A percentile compares a stretch with the other conserved stretches of the same genome.
Conservation (phyloP, 1,284 basidiomycete species). For the Tremellales sp. region DNA sequence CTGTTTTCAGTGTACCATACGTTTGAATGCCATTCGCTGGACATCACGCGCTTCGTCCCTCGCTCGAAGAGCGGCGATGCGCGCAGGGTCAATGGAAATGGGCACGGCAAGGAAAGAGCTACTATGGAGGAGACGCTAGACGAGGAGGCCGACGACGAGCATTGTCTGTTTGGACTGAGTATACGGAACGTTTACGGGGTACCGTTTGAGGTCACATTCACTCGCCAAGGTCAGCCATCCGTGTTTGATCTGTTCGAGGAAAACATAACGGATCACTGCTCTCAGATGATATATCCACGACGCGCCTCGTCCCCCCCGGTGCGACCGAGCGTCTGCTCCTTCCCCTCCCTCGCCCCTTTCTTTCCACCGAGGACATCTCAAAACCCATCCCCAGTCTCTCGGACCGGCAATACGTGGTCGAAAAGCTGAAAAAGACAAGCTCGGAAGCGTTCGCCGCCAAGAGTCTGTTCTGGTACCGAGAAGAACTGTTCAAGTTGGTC, state of each 20-base stretch:
- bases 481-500: constrained; percentile 69
- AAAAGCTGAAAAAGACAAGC: constrained; percentile 62
- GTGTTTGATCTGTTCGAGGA: too few species aligned
- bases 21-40: constrained; percentile 76
- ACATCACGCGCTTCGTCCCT: constrained; percentile 55
- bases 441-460: constrained; percentile 61
- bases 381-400: constrained; percentile 76
- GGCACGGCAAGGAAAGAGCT: constrained; percentile 24
- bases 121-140: constrained; percentile 42
- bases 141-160: constrained; percentile 57
- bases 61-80: too few species aligned
- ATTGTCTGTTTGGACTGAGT: constrained; percentile 81
- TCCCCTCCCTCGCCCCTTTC: constrained; percentile 65
- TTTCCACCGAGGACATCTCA: constrained; percentile 59
- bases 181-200: constrained; percentile 83
- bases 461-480: constrained; percentile 90
- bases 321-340: constrained; percentile 67
- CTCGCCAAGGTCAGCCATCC: constrained; percentile 58
- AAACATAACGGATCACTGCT: too few species aligned
- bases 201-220: constrained; percentile 80
- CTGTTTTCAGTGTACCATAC: constrained; percentile 90
- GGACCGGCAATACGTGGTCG: constrained; percentile 87
- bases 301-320: constrained; percentile 70
- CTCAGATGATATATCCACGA: constrained; percentile 23
- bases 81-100: too few species aligned